Base-by-base conservation (phyloP, 306 rosid genomes). In the Malus asiatica region DNA sequence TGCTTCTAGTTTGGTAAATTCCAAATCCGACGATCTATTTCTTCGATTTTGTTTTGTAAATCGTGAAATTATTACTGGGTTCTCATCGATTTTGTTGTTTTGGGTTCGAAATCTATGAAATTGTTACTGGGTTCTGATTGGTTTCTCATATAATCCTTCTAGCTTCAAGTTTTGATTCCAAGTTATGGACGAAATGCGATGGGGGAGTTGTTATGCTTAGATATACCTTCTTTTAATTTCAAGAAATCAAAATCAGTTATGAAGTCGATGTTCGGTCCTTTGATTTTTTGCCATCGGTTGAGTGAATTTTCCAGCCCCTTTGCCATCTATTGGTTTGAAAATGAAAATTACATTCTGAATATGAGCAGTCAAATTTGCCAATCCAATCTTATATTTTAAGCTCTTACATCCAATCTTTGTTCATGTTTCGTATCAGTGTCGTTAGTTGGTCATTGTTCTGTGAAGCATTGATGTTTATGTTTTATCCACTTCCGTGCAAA, bases 241-340 rank as follows among this genome's bases (percentile, higher is more conserved):
- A 57, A 7, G 52, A 29, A 64, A 40, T 57, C 18, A 23, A 61
- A 33, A 40, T 66, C 18, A 14, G 42, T 42, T 66, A 35, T 74
- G 53, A 19, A 62, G 59, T 15, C 44, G 69, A 35, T 60, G 68
- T 76, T 52, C 11, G 55, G 66, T 52, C 27, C 59, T 8, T 53
- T 70, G 78, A 69, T 80, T 79, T 35, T 25, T 14, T 62, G 27
- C 1, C 60, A 61, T 79, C 72, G 33, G 44, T 32, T 10, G 52
- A 32, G 52, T 42, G 19, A 40, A 46, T 57, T 67, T 52, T 75
- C 63, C 55, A 48, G 48, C 68, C 62, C 3, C 76, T 59, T 57
- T 23, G 68, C 25, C n/a, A 5, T 33, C 8, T 35, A 35, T 35
- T 35, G 38, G 69, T 65, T 52, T 19, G 4, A 45, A 8, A 6